Percentiles rank a stretch among this genome's conserved stretches.
Conservation (phyloP, 2,329 filamentous ascomycete species). For the Diplodia sapinea region DNA sequence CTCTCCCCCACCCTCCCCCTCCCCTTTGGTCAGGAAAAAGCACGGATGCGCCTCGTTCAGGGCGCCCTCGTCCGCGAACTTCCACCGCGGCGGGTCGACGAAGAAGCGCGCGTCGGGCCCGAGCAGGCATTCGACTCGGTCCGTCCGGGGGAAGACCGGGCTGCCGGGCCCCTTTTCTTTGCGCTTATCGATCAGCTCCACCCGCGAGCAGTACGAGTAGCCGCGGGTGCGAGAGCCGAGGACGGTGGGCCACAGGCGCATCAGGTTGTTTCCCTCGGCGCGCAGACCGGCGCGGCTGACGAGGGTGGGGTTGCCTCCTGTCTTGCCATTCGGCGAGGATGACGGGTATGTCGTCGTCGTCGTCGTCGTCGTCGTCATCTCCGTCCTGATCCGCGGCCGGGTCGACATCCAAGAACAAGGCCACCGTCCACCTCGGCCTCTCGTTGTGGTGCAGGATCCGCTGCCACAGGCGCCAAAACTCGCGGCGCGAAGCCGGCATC, state of each 20-base stretch:
- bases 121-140: background rate
- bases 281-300: background rate
- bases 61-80: background rate
- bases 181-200: background rate
- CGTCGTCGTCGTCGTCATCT: background rate
- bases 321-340: background rate
- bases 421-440: background rate
- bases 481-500: background rate
- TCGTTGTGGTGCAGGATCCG: background rate
- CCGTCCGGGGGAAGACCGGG: background rate
- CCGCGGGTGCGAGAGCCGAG: background rate
- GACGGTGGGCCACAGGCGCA: background rate
- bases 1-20: background rate
- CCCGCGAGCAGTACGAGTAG: background rate
- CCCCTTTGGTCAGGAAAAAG: constrained; percentile 10
- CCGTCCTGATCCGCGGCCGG: background rate
- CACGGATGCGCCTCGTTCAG: background rate
- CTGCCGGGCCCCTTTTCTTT: background rate
- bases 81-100: constrained; percentile 3
- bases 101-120: constrained; percentile 12
- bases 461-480: constrained; percentile 19
- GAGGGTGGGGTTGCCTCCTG: background rate
- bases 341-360: background rate
- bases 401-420: constrained; percentile 5
- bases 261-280: background rate